Percentiles rank a stretch among this genome's conserved stretches.
phyloP scores from a whole-genome alignment of 2,329 filamentous ascomycete genomes.

The Cladosporium velox region DNA sequence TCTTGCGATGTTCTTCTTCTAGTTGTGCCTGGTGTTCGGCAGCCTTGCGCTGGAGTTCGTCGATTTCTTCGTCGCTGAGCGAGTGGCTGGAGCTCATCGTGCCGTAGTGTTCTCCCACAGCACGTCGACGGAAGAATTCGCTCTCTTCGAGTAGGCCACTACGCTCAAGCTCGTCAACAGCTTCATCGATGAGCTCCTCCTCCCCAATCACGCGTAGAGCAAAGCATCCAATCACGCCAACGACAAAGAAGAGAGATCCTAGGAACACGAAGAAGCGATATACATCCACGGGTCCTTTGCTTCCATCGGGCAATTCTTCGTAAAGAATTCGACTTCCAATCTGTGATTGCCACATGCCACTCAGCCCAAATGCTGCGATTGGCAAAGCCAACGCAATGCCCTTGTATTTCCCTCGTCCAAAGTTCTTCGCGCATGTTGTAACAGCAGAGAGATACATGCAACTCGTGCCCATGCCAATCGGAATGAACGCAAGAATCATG shows the following conservation, averaged over 20 bases:
- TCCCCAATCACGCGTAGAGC: conserved; percentile 79
- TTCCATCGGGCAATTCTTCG: conserved; percentile 65
- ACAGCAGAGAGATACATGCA: conserved; percentile 87
- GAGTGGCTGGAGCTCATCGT: conserved; percentile 50
- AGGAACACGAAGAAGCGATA: conserved; percentile 89
- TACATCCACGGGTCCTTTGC: conserved; percentile 65
- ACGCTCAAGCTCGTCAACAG: conserved; percentile 85
- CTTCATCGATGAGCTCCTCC: conserved; percentile 83
- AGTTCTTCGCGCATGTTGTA: conserved; percentile 98
- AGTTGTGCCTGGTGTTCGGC: conserved; percentile 49
- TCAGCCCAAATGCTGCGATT: conserved; percentile 89
- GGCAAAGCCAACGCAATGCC: conserved; percentile 87
- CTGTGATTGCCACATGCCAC: conserved; percentile 95
- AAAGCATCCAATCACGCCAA: conserved; percentile 74
- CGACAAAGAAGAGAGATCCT: conserved; percentile 65
- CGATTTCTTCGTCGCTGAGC: conserved; percentile 50
- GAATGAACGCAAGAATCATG: conserved; percentile 84
- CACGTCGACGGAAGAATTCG: conserved; percentile 61
- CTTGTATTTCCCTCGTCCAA: conserved; percentile 82
- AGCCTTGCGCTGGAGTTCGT: conserved; percentile 48
- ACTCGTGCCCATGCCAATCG: conserved; percentile 79
- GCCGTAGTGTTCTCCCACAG: conserved; percentile 55
- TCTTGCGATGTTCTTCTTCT: conserved; percentile 67
- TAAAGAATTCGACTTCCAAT: conserved; percentile 76
- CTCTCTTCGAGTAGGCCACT: conserved; percentile 80